These are phyloP conservation scores for Hypoxylon sp. DNA, from an alignment of 2,329 filamentous ascomycete genomes.

Conservation along the genomic window DNA sequence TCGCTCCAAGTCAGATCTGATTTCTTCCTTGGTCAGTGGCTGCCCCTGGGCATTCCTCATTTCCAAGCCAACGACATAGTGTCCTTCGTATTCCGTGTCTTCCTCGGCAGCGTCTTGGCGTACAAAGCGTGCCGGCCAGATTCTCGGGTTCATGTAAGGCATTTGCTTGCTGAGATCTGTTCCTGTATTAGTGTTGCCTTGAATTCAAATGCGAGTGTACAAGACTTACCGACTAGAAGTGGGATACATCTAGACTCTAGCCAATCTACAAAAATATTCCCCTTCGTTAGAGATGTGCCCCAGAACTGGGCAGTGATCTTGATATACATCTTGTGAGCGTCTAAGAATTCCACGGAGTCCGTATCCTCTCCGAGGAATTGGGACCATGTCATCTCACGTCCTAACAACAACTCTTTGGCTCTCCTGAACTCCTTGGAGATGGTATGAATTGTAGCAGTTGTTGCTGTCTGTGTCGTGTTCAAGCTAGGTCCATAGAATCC, in stretches of 20 bases:
- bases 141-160: slow-evolving; percentile 66
- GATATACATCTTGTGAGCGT: slow-evolving; percentile 67
- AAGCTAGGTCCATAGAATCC: slow-evolving; percentile 73
- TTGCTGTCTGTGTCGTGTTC: slow-evolving; percentile 71
- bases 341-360: slow-evolving; percentile 65
- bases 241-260: slow-evolving; percentile 72
- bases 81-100: slow-evolving; percentile 68
- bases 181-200: slow-evolving; percentile 24
- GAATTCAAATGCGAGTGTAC: slow-evolving; percentile 22
- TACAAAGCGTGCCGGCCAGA: slow-evolving; percentile 75
- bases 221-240: slow-evolving; percentile 69
- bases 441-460: slow-evolving; percentile 65
- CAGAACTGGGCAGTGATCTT: slow-evolving; percentile 76
- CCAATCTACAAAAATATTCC: slow-evolving; percentile 72
- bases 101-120: slow-evolving; percentile 51
- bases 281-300: slow-evolving; percentile 69
- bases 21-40: slow-evolving; percentile 58
- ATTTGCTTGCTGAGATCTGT: slow-evolving; percentile 69
- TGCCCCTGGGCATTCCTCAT: slow-evolving; percentile 45
- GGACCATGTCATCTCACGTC: slow-evolving; percentile 59
- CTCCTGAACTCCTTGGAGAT: slow-evolving; percentile 67
- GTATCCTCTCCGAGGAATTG: slow-evolving; percentile 55
- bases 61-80: slow-evolving; percentile 73
- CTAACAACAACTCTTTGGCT: slow-evolving; percentile 60
- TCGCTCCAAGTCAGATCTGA: slow-evolving; percentile 59